These are phyloP conservation scores for Aspergillus aculeatus DNA, from an alignment of 2,329 filamentous ascomycete species.

Conservation along the genomic window DNA sequence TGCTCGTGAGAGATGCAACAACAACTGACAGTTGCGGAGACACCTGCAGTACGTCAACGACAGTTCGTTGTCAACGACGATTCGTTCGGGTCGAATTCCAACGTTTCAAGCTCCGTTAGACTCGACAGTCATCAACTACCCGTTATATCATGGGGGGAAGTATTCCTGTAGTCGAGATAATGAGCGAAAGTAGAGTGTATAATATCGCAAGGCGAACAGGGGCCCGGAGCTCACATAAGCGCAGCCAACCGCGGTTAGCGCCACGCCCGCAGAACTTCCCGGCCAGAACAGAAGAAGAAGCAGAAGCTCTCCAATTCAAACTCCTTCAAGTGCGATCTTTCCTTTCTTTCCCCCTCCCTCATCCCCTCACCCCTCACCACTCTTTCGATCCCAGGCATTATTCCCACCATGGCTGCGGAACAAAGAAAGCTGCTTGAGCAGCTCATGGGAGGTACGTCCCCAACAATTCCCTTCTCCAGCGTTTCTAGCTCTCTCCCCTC, in stretches of 20 bases:
- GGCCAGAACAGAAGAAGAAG: constrained; percentile 1
- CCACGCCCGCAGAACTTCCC: constrained; percentile 21
- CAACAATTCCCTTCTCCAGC: constrained; percentile 6
- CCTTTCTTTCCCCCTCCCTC: not conserved
- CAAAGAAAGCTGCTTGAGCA: constrained; percentile 98
- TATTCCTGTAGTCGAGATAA: not conserved
- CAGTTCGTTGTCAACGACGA: not conserved
- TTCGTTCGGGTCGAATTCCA: not conserved
- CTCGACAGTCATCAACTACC: not conserved
- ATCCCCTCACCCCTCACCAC: not conserved
- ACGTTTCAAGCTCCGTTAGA: not conserved
- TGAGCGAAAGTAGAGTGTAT: not conserved
- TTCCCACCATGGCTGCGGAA: constrained; percentile 78
- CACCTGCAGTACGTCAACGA: not conserved
- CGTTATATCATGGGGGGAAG: not conserved
- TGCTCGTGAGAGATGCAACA: not conserved
- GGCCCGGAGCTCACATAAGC: constrained; percentile 18
- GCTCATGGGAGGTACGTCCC: constrained; percentile 60
- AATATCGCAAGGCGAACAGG: no score
- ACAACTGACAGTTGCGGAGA: not conserved
- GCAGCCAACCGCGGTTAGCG: constrained; percentile 27
- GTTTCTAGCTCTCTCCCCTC: not conserved
- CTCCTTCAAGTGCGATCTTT: not conserved
- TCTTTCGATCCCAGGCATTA: not conserved
- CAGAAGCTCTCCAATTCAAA: constrained; percentile 6